Evolutionary conservation across 192 early-diverging fungal species (phyloP), one percentile per base, ranked within the genome.

Genomic region (Dispira simplex): DNA sequence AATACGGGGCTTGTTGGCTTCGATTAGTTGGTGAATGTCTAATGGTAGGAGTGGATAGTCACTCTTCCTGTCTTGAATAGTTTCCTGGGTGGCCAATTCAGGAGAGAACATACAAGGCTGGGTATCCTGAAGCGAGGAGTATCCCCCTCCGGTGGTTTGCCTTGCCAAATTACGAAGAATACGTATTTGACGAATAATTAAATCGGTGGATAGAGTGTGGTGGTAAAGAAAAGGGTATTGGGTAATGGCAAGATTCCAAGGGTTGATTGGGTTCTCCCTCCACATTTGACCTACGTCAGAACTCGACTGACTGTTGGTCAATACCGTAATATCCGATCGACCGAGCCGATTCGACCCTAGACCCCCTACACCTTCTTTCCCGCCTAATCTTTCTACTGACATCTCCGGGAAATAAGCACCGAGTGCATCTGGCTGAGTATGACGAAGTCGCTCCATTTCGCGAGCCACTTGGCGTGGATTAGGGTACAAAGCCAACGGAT

Each of bases 401-500:
- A 57, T 3, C 55, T 23, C 23, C 21, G 27, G n/a, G 3, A 23
- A 13, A 23, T 21, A 28, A 28, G 13, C 6, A 4, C 23, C 55
- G 12, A 28, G 21, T 14, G 1, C 23, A 2, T 28, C 27, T 3
- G 55, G 5, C 16, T 20, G 14, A 21, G 25, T 21, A 6, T 28
- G 13, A 1, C 55, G 55, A 16, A 3, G n/a, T 14, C 12, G n/a
- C 32, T 57, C 55, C 55, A 28, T 12, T 21, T 57, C 18, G 18
- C 2, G 13, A 13, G 58, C 58, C 32, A 60, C 27, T n/a, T 32
- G 28, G 5, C 58, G 58, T 2, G 23, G 21, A 21, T 21, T 44
- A 27, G 58, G 58, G 32, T 60, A 21, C 32, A 44, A 18, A 16
- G 58, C 27, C 32, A 60, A 21, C 1, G 58, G 58, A n/a, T 60